These are phyloP conservation scores for Gyrodon lividus DNA, from an alignment of 768 basidiomycete species.

Conservation along the genomic window DNA sequence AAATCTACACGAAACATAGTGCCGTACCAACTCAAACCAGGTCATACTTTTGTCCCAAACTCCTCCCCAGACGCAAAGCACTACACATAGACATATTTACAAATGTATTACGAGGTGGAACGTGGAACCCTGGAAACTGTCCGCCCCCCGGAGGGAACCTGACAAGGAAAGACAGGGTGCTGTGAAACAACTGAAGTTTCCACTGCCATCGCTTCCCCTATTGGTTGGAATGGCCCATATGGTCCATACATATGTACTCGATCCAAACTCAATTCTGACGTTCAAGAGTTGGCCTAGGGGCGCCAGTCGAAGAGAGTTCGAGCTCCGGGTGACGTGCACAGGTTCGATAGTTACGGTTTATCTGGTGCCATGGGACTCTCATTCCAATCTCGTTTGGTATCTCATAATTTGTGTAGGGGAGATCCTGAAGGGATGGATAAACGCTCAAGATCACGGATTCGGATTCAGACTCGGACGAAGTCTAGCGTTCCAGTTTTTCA, in stretches of 20 bases:
- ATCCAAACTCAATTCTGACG: neutral
- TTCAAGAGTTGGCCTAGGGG: too few relatives aligned
- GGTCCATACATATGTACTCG: too few relatives aligned
- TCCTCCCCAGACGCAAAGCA: neutral
- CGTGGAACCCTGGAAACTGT: too few relatives aligned
- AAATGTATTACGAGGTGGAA: too few relatives aligned
- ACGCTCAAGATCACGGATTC: neutral
- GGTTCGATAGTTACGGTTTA: neutral
- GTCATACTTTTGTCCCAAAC: neutral
- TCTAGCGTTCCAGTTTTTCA: neutral
- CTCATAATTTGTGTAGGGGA: neutral
- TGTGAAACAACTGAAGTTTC: too few relatives aligned
- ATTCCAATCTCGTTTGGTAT: too few relatives aligned
- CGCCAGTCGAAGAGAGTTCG: too few relatives aligned
- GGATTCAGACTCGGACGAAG: neutral
- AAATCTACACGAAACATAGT: too few relatives aligned
- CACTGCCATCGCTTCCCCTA: too few relatives aligned
- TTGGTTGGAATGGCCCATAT: too few relatives aligned
- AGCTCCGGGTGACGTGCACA: neutral
- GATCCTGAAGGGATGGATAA: neutral
- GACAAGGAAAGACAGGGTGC: too few relatives aligned
- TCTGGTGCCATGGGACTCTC: neutral
- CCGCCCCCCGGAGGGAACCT: too few relatives aligned
- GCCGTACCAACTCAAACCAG: neutral
- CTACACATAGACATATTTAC: neutral